Conservation (phyloP, 495 filamentous ascomycete species). For the Clavariopsis aquatica region DNA sequence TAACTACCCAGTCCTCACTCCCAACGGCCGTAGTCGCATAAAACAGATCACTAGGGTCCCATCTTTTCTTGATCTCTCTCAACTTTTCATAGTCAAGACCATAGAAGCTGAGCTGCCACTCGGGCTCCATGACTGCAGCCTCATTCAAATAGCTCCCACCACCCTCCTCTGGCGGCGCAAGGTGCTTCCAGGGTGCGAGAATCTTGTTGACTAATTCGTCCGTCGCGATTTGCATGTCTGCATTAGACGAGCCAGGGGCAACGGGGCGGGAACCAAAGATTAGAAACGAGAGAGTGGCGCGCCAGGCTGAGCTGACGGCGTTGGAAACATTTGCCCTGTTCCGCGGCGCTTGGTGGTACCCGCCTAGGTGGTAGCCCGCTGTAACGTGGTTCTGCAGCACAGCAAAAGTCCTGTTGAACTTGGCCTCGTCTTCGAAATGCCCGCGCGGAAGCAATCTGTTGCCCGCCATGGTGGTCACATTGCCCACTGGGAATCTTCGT, state of each 20-base stretch:
- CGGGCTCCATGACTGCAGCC: constrained; percentile 12
- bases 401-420: constrained; percentile 10
- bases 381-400: background rate
- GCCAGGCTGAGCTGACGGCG: constrained; percentile 33
- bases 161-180: constrained; percentile 19
- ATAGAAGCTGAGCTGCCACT: constrained; percentile 23
- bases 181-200: constrained; percentile 16
- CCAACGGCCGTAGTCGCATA: constrained; percentile 12
- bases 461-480: constrained; percentile 3
- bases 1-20: constrained; percentile 15
- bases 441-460: constrained; percentile 19
- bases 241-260: background rate
- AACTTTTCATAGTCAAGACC: constrained; percentile 3
- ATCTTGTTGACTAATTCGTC: constrained; percentile 3
- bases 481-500: constrained; percentile 12
- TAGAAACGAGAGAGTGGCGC: constrained; percentile 13
- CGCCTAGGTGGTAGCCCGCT: background rate
- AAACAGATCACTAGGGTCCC: constrained; percentile 9
- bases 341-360: constrained; percentile 20
- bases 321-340: constrained; percentile 18
- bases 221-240: background rate
- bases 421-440: background rate
- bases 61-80: background rate
- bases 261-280: constrained; percentile 4
- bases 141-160: constrained; percentile 42